Evolutionary conservation across 495 filamentous ascomycete species (phyloP).

Genomic region (Penicillium herquei): DNA sequence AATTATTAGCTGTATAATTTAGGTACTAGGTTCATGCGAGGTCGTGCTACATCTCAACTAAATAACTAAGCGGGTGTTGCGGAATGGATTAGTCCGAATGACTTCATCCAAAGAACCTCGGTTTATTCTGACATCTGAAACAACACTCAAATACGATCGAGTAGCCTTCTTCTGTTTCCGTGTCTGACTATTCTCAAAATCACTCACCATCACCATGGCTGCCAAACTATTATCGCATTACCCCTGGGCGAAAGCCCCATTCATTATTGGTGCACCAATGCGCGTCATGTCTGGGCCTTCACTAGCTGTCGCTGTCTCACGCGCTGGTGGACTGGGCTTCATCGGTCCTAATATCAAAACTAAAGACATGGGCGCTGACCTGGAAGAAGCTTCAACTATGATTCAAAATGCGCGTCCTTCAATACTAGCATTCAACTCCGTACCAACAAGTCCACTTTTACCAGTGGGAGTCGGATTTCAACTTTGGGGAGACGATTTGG

Average conservation of each 20-base stretch:
- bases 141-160: neutral
- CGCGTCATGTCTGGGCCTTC: slow-evolving; percentile 60
- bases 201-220: slow-evolving; percentile 9
- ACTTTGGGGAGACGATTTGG: slow-evolving; percentile 52
- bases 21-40: neutral
- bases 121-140: neutral
- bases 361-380: slow-evolving; percentile 27
- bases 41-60: neutral
- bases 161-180: no score
- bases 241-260: slow-evolving; percentile 61
- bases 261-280: slow-evolving; percentile 73
- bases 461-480: slow-evolving; percentile 66
- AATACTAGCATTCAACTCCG: slow-evolving; percentile 3
- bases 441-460: slow-evolving; percentile 30
- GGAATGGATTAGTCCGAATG: neutral
- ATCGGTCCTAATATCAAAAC: slow-evolving; percentile 41
- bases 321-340: slow-evolving; percentile 65
- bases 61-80: neutral
- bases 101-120: neutral
- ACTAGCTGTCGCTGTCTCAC: slow-evolving; percentile 58
- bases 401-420: slow-evolving; percentile 16
- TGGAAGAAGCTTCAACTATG: slow-evolving; percentile 32
- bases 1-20: neutral
- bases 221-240: slow-evolving; percentile 40
- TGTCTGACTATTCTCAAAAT: neutral